Evolutionary conservation across 1,284 basidiomycete species (phyloP).

Genomic region (Rhodotorula sp.): DNA sequence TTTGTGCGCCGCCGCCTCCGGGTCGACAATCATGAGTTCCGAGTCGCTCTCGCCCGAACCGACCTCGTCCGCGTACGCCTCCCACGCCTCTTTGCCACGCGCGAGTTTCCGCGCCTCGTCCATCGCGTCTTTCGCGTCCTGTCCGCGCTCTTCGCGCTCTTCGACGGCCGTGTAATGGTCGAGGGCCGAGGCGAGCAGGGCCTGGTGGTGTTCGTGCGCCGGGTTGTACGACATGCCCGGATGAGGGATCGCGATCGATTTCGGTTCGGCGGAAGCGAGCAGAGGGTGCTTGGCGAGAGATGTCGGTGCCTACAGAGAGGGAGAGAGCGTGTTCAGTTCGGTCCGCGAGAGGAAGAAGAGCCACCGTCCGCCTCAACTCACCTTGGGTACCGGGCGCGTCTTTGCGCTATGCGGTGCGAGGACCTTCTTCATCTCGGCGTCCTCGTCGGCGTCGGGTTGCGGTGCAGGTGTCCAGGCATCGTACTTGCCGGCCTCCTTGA

Average conservation of each 20-base stretch:
- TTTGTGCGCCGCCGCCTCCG: constrained; percentile 45
- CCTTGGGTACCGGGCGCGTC: constrained; percentile 23
- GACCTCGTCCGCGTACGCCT: constrained; percentile 56
- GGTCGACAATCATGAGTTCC: constrained; percentile 47
- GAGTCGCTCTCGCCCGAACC: constrained; percentile 49
- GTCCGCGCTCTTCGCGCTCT: constrained; percentile 62
- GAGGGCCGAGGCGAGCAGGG: constrained; percentile 67
- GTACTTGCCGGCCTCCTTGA: constrained; percentile 66
- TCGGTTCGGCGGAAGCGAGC: constrained; percentile 43
- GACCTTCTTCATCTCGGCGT: constrained; percentile 49
- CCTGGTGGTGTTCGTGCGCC: constrained; percentile 68
- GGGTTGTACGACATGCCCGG: constrained; percentile 95
- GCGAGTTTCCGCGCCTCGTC: constrained; percentile 54
- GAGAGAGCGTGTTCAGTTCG: neutral
- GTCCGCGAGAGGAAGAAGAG: too few relatives aligned
- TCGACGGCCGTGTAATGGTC: constrained; percentile 50
- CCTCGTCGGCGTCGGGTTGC: constrained; percentile 52
- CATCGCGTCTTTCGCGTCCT: constrained; percentile 58
- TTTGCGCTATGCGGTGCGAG: constrained; percentile 15
- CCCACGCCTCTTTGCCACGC: constrained; percentile 47
- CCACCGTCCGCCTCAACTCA: constrained; percentile 3
- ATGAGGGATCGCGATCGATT: constrained; percentile 72
- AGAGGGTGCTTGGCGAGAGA: constrained; percentile 39
- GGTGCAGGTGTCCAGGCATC: constrained; percentile 64
- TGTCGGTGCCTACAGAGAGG: constrained; percentile 20